phyloP scores from a whole-genome alignment of 192 early-diverging fungal genomes.

The Dispira simplex region DNA sequence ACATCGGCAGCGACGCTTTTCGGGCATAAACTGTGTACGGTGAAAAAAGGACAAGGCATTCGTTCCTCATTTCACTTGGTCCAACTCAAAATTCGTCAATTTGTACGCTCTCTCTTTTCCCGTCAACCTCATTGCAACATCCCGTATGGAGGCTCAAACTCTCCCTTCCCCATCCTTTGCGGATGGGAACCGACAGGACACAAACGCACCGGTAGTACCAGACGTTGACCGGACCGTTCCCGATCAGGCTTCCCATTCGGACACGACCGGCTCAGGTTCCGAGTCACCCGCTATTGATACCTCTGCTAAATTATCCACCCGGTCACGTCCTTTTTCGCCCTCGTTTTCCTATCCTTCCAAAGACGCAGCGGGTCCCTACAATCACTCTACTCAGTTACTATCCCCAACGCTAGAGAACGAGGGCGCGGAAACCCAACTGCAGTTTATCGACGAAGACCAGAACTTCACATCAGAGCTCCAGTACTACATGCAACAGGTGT shows the following conservation, averaged over 20 bases:
- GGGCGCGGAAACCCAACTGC: constrained; percentile 24
- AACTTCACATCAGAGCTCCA: constrained; percentile 58
- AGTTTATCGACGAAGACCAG: constrained; percentile 68
- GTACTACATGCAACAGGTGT: constrained; percentile 67
- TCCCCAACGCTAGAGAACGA: neutral
- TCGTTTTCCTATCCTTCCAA: constrained; percentile 7
- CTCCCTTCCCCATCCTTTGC: no score
- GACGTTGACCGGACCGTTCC: neutral
- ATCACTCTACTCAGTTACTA: neutral
- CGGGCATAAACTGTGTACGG: no score
- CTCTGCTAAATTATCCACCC: no score
- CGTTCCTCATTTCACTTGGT: no score
- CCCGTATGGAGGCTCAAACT: no score
- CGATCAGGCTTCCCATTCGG: neutral
- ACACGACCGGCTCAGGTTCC: neutral
- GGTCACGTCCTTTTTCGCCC: constrained; percentile 8
- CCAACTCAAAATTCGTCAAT: no score
- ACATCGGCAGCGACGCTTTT: no score
- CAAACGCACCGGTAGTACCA: neutral
- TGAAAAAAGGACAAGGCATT: no score
- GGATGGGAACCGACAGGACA: no score
- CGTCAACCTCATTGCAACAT: no score
- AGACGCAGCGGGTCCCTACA: neutral
- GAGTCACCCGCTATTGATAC: no score
- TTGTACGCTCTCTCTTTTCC: no score